Evolutionary conservation across 805 yeast genomes (phyloP), one percentile per base, ranked within the genome.

Genomic region (Candida anglica): DNA sequence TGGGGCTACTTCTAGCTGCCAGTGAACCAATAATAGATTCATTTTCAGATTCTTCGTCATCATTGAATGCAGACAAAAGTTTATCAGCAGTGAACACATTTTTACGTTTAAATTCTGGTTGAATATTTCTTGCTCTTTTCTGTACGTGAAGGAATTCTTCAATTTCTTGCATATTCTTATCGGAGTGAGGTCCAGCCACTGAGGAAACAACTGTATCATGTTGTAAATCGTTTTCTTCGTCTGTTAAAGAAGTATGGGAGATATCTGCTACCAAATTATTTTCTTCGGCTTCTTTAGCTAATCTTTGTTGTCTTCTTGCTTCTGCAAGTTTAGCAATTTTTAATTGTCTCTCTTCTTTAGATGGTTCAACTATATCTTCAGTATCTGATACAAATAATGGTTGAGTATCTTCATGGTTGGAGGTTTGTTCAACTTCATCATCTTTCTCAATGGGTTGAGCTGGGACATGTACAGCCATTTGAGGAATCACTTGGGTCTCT

Each of bases 201-300:
- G 34, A 47, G 3, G 55, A 43, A 6, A 56, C 52, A 25, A 50
- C 53, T 1, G 46, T 39, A 17, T 48, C 53, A 24, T 50, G 47
- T 14, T 39, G 47, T 27, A 60, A 43, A 26, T 63, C 71, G 15
- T 58, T 44, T 35, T 66, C 71, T 38, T 65, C 71, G 32, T 65
- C 71, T 2, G 69, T 60, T 17, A 65, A 45, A 1, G 70, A 43
- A 2, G 50, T 44, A 24, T 44, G 52, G 0, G 62, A 38, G 16
- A 66, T 47, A 25, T 66, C 70, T 2, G 55, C 56, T 31, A 58
- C 58, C 17, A 63, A 46, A 33, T 40, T 44, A 26, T 42, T 44
- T 33, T 22, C 32, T 38, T 23, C 38, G 33, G n/a, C 31, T 23
- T 44, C 52, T 21, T 43, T 46, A 15, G 33, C 31, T 18, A 43